Conservation (phyloP, 2,329 filamentous ascomycete species). For the Colletotrichum sp. region DNA sequence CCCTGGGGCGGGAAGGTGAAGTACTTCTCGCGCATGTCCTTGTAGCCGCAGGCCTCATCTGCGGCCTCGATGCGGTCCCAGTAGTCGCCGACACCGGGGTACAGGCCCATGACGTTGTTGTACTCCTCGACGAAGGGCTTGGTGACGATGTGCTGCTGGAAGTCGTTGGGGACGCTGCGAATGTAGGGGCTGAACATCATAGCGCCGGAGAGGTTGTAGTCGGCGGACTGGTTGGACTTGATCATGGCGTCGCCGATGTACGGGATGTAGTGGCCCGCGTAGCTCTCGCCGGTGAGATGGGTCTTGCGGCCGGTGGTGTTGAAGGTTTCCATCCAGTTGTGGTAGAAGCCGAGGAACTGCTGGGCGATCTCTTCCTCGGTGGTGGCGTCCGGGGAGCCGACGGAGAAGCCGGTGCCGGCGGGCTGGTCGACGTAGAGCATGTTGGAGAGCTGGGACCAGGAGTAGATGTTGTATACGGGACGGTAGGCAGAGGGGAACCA, state of each 20-base stretch:
- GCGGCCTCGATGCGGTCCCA: slow-evolving; percentile 55
- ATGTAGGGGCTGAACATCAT: slow-evolving; percentile 72
- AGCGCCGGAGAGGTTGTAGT: slow-evolving; percentile 72
- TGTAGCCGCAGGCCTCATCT: slow-evolving; percentile 68
- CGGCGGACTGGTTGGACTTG: slow-evolving; percentile 65
- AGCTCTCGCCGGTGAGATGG: slow-evolving; percentile 77
- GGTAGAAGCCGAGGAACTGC: slow-evolving; percentile 79
- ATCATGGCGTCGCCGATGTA: slow-evolving; percentile 79
- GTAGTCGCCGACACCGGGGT: slow-evolving; percentile 52
- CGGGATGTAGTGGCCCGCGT: slow-evolving; percentile 71
- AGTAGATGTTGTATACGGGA: slow-evolving; percentile 53
- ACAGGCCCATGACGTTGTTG: slow-evolving; percentile 65
- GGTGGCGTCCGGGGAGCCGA: slow-evolving; percentile 68
- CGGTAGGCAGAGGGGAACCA: slow-evolving; percentile 74
- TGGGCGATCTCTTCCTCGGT: slow-evolving; percentile 70
- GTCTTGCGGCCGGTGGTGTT: slow-evolving; percentile 71
- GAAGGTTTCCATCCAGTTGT: slow-evolving; percentile 78
- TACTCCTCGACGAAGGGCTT: slow-evolving; percentile 67
- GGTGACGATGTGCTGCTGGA: slow-evolving; percentile 52
- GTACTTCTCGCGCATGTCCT: slow-evolving; percentile 62
- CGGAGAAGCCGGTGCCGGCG: slow-evolving; percentile 38
- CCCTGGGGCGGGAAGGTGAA: slow-evolving; percentile 74
- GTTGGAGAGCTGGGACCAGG: slow-evolving; percentile 46
- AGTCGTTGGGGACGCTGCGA: slow-evolving; percentile 56
- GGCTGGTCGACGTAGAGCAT: slow-evolving; percentile 32